These are phyloP conservation scores for Naganishia kalamii DNA, from an alignment of 768 basidiomycete genomes.

Conservation along the genomic window DNA sequence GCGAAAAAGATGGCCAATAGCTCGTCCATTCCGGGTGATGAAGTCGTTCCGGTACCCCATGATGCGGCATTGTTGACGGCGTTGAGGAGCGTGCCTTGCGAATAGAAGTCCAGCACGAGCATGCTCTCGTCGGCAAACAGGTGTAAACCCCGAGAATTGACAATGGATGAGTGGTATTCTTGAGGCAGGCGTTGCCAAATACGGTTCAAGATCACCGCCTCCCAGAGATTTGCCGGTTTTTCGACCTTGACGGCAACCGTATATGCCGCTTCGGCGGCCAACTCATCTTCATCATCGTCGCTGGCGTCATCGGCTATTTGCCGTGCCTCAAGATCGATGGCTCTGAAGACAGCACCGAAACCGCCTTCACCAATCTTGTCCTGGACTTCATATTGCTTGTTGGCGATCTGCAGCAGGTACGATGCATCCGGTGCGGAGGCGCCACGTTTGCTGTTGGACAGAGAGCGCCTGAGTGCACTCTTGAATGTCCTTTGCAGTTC, in stretches of 20 bases:
- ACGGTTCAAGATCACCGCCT: conserved; percentile 74
- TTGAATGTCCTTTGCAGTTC: conserved; percentile 67
- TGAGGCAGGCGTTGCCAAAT: conserved; percentile 65
- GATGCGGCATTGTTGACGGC: conserved; percentile 76
- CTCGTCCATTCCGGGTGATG: conserved; percentile 67
- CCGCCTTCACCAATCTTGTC: conserved; percentile 96
- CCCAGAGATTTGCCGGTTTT: conserved; percentile 82
- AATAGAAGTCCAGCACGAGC: conserved; percentile 77
- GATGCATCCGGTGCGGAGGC: conserved; percentile 40
- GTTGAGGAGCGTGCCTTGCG: conserved; percentile 86
- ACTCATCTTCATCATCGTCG: conserved; percentile 54
- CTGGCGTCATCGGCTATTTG: conserved; percentile 50
- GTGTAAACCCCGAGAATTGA: conserved; percentile 72
- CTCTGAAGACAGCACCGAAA: conserved; percentile 91
- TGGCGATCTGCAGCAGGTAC: conserved; percentile 56
- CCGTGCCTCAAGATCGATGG: conserved; percentile 50
- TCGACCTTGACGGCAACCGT: conserved; percentile 83
- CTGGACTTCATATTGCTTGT: conserved; percentile 57
- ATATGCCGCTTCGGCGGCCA: conserved; percentile 56
- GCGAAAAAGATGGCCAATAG: conserved; percentile 91
- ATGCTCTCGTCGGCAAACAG: conserved; percentile 82
- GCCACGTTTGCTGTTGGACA: conserved; percentile 7
- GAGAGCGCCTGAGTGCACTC: conserved; percentile 22
- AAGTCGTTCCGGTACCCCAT: conserved; percentile 58
- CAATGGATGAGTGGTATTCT: conserved; percentile 60